A percentile compares a stretch with the other conserved stretches of the same genome.
Evolutionary conservation across 176 grass and related monocot species (phyloP).

Genomic region (Carex cristatella): DNA sequence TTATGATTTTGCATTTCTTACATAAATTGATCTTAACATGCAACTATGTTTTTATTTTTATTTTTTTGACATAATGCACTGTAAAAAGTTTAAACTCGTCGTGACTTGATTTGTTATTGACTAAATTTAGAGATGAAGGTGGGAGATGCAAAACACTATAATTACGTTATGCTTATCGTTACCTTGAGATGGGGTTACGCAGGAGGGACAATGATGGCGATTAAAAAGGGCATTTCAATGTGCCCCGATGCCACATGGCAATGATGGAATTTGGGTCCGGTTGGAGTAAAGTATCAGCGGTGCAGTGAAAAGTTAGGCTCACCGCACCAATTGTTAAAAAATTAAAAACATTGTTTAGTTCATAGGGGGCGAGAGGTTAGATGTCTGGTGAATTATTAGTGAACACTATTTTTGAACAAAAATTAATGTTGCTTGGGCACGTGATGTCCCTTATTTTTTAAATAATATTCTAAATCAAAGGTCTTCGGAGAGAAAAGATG

Average conservation of each 20-base stretch:
- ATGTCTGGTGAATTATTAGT: not conserved
- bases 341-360: not conserved
- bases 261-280: conserved; percentile 12
- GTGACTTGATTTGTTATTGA: too few species aligned
- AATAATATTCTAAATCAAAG: not conserved
- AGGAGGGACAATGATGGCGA: not conserved
- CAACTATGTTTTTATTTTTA: not conserved
- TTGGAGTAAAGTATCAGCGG: not conserved
- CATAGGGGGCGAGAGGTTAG: not conserved
- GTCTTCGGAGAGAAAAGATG: not conserved
- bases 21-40: not conserved
- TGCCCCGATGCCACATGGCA: conserved; percentile 10
- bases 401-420: not conserved
- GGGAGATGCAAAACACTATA: conserved; percentile 8
- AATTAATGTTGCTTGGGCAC: not conserved
- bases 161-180: not conserved
- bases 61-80: not conserved
- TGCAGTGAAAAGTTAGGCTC: not conserved
- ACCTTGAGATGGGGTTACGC: conserved; percentile 21
- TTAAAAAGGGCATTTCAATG: not conserved
- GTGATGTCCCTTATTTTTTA: not conserved
- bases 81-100: not conserved
- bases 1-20: not conserved
- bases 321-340: not conserved
- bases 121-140: not conserved